A percentile compares a stretch with the other conserved stretches of the same genome.
Conservation (phyloP, 768 basidiomycete genomes). For the Mycena rosella region DNA sequence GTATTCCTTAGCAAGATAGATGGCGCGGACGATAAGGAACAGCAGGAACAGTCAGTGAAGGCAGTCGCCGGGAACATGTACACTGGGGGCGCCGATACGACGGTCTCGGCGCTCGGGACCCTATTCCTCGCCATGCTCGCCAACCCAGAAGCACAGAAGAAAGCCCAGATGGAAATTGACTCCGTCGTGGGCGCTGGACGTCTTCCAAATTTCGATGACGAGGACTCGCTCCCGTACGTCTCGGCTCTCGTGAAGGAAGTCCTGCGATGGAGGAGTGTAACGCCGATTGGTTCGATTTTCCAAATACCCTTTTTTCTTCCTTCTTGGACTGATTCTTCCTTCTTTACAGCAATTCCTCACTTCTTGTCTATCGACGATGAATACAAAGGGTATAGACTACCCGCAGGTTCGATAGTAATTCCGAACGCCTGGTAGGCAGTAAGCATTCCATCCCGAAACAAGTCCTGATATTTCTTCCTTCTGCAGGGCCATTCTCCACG, state of each 20-base stretch:
- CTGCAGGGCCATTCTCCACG: constrained; percentile 32
- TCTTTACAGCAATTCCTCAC: neutral
- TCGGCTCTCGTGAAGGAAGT: constrained; percentile 18
- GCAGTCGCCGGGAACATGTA: constrained; percentile 12
- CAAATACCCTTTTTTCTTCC: neutral
- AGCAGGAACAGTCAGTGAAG: constrained; percentile 3
- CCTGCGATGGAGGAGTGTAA: constrained; percentile 19
- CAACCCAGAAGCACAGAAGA: constrained; percentile 47
- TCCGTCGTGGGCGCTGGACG: constrained; percentile 43
- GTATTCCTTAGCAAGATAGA: neutral
- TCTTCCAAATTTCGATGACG: constrained; percentile 43
- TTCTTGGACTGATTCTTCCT: too few relatives aligned
- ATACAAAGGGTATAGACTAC: neutral
- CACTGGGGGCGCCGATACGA: constrained; percentile 13
- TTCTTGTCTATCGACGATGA: neutral
- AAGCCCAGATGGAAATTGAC: constrained; percentile 49
- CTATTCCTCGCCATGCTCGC: constrained; percentile 49
- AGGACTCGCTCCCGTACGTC: constrained; percentile 39
- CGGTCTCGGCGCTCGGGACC: constrained; percentile 13
- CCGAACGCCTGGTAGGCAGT: neutral
- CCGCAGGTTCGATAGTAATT: neutral
- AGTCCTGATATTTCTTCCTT: neutral
- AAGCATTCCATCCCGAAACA: too few relatives aligned
- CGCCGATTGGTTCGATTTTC: constrained; percentile 21
- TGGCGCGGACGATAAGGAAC: neutral